These are phyloP conservation scores for Torulaspora microellipsoides DNA, from an alignment of 805 yeast species.

Conservation along the genomic window DNA sequence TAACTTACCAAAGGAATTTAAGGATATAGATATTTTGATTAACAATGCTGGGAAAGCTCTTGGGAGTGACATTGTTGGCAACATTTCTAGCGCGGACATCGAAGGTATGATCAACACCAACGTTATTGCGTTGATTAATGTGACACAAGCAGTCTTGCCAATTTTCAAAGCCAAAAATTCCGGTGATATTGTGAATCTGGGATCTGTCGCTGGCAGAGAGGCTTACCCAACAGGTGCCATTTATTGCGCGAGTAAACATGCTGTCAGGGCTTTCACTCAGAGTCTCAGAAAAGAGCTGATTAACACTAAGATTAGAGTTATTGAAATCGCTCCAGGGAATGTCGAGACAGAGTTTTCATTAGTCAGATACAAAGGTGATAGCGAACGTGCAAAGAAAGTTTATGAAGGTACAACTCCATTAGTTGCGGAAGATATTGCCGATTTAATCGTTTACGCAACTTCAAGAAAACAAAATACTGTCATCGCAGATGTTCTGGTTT, in stretches of 20 bases:
- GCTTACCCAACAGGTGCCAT: constrained; percentile 77
- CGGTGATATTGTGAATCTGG: constrained; percentile 71
- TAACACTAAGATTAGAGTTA: constrained; percentile 60
- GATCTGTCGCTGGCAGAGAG: constrained; percentile 76
- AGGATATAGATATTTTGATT: constrained; percentile 60
- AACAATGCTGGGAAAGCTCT: constrained; percentile 79
- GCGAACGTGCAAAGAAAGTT: constrained; percentile 48
- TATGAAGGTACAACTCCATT: constrained; percentile 55
- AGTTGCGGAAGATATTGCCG: constrained; percentile 56
- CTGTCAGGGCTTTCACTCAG: constrained; percentile 66
- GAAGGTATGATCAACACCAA: constrained; percentile 78
- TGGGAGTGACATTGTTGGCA: constrained; percentile 75
- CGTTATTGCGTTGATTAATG: constrained; percentile 76
- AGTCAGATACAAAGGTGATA: constrained; percentile 57
- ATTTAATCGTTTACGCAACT: constrained; percentile 52
- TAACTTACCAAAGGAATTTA: constrained; percentile 53
- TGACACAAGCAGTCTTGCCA: constrained; percentile 76
- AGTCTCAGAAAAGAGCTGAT: constrained; percentile 72
- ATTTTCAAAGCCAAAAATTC: constrained; percentile 62
- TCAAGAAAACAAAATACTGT: constrained; percentile 57
- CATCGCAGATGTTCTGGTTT: constrained; percentile 70
- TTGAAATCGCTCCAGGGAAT: constrained; percentile 65
- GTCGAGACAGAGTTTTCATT: constrained; percentile 65
- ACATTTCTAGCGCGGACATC: constrained; percentile 58
- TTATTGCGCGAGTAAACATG: constrained; percentile 72